phyloP scores from a whole-genome alignment of 768 basidiomycete species.

The Galerina sulciceps region DNA sequence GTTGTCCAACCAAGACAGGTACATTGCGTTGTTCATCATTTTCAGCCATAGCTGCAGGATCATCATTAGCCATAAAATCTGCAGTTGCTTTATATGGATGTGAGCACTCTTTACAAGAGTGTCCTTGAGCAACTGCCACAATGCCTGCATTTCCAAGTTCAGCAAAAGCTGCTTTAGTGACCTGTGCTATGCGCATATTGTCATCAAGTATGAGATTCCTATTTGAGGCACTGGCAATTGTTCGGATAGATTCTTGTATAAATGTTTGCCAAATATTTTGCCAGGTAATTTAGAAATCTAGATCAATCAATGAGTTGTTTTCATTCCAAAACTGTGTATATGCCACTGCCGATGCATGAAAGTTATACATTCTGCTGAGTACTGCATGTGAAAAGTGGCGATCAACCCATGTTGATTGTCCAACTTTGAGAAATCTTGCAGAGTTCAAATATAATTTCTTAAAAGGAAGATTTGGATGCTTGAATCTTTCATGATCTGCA shows the following conservation, averaged over 20 bases:
- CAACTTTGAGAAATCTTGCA: slow-evolving; percentile 16
- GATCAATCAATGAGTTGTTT: slow-evolving; percentile 10
- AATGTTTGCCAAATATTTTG: slow-evolving; percentile 12
- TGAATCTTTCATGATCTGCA: not conserved
- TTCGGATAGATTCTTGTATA: slow-evolving; percentile 13
- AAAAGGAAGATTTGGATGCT: not conserved
- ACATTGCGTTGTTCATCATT: too few relatives aligned
- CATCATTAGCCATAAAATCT: too few relatives aligned
- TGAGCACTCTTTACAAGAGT: slow-evolving; percentile 16
- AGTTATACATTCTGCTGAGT: slow-evolving; percentile 22
- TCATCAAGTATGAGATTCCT: not conserved
- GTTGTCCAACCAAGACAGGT: too few relatives aligned
- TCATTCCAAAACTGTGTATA: slow-evolving; percentile 23
- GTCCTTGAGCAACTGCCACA: slow-evolving; percentile 6
- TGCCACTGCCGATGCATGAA: too few relatives aligned
- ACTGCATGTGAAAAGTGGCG: slow-evolving; percentile 17
- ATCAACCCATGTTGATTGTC: slow-evolving; percentile 14
- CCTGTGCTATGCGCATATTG: not conserved
- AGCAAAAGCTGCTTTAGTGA: slow-evolving; percentile 5
- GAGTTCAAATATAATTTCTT: slow-evolving; percentile 5
- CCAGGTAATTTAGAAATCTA: not conserved
- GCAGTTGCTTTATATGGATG: slow-evolving; percentile 10
- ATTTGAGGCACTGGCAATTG: not conserved
- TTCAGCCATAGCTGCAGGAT: too few relatives aligned
- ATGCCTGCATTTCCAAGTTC: slow-evolving; percentile 11